Evolutionary conservation across 371 early-diverging fungal genomes (phyloP).

Genomic region (Mucor sp.): DNA sequence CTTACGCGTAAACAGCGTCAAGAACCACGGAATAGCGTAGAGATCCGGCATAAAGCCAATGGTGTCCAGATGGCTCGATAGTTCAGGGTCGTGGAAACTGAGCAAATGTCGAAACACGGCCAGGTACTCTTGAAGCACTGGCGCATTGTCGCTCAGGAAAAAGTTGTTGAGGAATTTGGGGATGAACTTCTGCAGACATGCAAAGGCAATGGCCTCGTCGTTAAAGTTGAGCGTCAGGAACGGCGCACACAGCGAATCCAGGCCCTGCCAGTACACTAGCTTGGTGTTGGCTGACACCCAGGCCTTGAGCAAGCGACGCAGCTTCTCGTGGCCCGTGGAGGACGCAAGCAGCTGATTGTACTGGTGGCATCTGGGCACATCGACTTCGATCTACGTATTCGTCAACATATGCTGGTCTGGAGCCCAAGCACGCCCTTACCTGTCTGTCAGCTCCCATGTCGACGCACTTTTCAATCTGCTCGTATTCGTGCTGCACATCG

Average conservation of each 20-base stretch:
- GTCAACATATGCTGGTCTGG: background rate
- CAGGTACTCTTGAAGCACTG: constrained; percentile 67
- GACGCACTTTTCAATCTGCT: constrained; percentile 59
- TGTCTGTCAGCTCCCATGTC: constrained; percentile 60
- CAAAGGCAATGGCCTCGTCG: constrained; percentile 74
- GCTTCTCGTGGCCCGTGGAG: constrained; percentile 70
- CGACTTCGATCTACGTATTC: constrained; percentile 54
- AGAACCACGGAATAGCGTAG: constrained; percentile 85
- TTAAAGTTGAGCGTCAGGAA: constrained; percentile 75
- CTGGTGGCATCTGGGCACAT: constrained; percentile 87
- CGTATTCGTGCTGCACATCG: constrained; percentile 60
- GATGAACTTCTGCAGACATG: constrained; percentile 67
- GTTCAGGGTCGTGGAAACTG: constrained; percentile 75
- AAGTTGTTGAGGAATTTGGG: constrained; percentile 67
- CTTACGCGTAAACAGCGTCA: constrained; percentile 83
- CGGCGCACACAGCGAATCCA: constrained; percentile 82
- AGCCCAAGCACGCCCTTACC: too few species aligned
- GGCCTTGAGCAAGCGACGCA: constrained; percentile 69
- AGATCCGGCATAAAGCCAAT: constrained; percentile 75
- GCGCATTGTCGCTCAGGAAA: constrained; percentile 72
- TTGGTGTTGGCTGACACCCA: constrained; percentile 67
- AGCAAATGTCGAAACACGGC: constrained; percentile 67
- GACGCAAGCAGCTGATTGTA: constrained; percentile 79
- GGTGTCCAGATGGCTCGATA: constrained; percentile 64
- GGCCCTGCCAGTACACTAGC: constrained; percentile 86